Base-by-base conservation (phyloP, 208 protist genomes). In the Trypanosoma avium region DNA sequence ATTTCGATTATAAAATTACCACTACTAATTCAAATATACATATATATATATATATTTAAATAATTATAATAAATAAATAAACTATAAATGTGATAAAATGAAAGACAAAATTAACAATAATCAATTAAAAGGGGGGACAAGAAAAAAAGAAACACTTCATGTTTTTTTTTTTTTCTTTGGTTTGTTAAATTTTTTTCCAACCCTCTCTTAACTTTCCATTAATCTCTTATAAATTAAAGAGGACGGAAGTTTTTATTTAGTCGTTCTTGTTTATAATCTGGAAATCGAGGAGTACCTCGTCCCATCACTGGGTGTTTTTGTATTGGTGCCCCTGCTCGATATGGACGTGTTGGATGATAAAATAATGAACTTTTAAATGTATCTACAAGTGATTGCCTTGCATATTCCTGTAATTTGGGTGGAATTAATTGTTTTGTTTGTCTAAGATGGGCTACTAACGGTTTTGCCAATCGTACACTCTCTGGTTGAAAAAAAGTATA, bases 401-500 rank as follows among this genome's bases (percentile, higher is more conserved):
- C 81, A 70, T 93, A 93, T 61, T 96, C 90, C 53, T 77, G 74
- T 56, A 96, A 76, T 73, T 81, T 92, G 24, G 83, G 83, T 24
- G 90, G 90, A 30, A 96, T 66, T 24, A 92, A 48, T 66, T 96
- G 87, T n/a, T 58, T 49, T 15, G 79, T 70, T 50, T 92, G 84
- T 6, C 84, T 76, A 1, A 96, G 79, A 50, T 85, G 81, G 4
- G 83, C 82, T 1, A 91, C 82, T n/a, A 96, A 76, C 21, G 85
- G 86, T 62, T 90, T 90, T 36, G 90, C 82, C 17, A 96, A 49
- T 36, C 75, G 75, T 9, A 87, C 67, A 63, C 88, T 91, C 65
- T 96, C 86, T 0, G 90, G 90, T 56, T 93, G 86, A 45, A 95
- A 95, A 43, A 95, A 90, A 17, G 84, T 90, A 63, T 88, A 95